Percentiles rank a stretch among this genome's conserved stretches.
Conservation (phyloP, 306 rosid species). For the Pyrus pyrifolia region DNA sequence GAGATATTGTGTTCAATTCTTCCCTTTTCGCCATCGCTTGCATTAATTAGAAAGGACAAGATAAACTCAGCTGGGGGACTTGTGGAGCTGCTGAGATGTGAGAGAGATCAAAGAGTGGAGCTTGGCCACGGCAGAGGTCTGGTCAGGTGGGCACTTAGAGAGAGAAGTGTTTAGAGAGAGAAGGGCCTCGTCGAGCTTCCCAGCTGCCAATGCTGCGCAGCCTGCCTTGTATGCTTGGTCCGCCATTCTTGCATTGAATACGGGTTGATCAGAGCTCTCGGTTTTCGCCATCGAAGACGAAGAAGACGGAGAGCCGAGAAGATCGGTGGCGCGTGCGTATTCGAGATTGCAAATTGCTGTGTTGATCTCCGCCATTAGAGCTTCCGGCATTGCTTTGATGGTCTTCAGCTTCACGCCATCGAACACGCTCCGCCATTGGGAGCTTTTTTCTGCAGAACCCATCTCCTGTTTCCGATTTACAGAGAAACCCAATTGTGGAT, state of each 20-base stretch:
- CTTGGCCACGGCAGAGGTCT: conserved; percentile 54
- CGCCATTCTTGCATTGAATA: conserved; percentile 54
- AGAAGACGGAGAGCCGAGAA: conserved; percentile 28
- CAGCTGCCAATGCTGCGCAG: conserved; percentile 73
- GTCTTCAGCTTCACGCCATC: conserved; percentile 52
- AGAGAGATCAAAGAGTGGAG: conserved; percentile 67
- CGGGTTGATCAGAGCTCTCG: conserved; percentile 6
- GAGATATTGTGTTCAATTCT: not conserved
- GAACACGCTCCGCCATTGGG: conserved; percentile 63
- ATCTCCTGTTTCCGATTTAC: conserved; percentile 2
- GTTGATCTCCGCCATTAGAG: conserved; percentile 70
- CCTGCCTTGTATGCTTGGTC: conserved; percentile 82
- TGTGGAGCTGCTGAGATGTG: conserved; percentile 61
- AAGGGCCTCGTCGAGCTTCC: conserved; percentile 69
- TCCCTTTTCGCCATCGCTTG: not conserved
- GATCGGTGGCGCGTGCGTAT: conserved; percentile 48
- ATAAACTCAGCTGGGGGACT: conserved; percentile 23
- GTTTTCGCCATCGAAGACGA: not conserved
- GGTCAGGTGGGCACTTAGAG: conserved; percentile 67
- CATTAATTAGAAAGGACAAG: not conserved
- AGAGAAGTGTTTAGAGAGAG: conserved; percentile 53
- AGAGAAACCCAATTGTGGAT: not conserved
- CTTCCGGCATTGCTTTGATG: conserved; percentile 67
- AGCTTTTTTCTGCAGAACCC: conserved; percentile 36
- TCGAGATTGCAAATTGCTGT: conserved; percentile 74